phyloP scores from a whole-genome alignment of 2,329 filamentous ascomycete genomes.

The Cercospora janseana region DNA sequence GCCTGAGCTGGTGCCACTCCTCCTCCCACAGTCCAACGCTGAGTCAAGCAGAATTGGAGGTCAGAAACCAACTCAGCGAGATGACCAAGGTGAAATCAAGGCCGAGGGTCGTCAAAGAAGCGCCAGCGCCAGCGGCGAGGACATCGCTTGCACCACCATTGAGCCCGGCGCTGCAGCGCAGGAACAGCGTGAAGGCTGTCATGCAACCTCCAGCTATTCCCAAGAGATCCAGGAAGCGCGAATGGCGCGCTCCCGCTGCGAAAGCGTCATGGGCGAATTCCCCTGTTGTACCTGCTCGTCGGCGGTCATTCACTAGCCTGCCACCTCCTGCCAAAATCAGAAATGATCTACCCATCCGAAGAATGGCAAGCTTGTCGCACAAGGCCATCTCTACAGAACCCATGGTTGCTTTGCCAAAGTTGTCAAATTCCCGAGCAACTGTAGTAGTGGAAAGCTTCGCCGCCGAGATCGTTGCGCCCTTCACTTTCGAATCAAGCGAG shows the following conservation, averaged over 20 bases:
- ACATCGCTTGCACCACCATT: no score
- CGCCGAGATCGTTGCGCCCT: not conserved
- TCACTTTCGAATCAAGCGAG: not conserved
- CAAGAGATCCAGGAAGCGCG: conserved; percentile 44
- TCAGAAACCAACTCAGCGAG: conserved; percentile 19
- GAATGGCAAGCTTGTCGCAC: conserved; percentile 20
- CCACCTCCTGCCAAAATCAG: not conserved
- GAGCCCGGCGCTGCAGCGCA: conserved; percentile 14
- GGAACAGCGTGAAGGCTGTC: conserved; percentile 32
- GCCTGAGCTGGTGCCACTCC: conserved; percentile 27
- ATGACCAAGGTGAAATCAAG: conserved; percentile 7
- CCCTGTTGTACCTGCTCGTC: not conserved
- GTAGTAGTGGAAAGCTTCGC: not conserved
- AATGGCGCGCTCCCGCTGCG: conserved; percentile 28
- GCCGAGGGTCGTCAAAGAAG: not conserved
- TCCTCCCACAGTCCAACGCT: conserved; percentile 43
- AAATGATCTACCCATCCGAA: conserved; percentile 14
- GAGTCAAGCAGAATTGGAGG: conserved; percentile 47
- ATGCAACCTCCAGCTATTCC: conserved; percentile 40
- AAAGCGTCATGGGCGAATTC: not conserved
- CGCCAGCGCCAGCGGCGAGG: not conserved
- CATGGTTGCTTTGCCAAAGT: conserved; percentile 8
- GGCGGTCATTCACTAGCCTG: conserved; percentile 18
- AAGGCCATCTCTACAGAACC: not conserved
- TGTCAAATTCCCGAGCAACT: not conserved